phyloP scores from a whole-genome alignment of 441 rosid genomes.

The Jatropha multifida region DNA sequence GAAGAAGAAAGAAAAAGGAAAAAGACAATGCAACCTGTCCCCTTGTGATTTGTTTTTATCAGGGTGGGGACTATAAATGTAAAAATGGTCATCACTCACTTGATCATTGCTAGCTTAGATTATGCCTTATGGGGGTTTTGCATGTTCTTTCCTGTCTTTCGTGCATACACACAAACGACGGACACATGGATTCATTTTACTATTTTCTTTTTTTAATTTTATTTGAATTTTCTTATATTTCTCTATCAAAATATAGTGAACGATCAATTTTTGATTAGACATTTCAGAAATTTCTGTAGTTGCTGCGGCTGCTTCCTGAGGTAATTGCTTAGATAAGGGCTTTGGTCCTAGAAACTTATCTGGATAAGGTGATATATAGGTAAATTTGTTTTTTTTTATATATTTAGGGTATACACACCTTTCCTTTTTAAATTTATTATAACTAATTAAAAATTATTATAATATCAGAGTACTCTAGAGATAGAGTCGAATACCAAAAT shows the following conservation, averaged over 20 bases:
- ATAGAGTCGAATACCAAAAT: too few species aligned
- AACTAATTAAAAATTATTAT: too few species aligned
- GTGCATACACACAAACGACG: not conserved
- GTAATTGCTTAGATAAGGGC: not conserved
- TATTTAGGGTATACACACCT: too few species aligned
- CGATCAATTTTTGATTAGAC: slow-evolving; percentile 1
- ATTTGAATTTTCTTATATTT: slow-evolving; percentile 4
- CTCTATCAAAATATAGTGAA: slow-evolving; percentile 12
- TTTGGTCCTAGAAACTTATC: too few species aligned
- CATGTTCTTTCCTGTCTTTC: slow-evolving; percentile 7
- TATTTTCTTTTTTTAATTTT: not conserved
- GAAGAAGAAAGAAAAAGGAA: not conserved
- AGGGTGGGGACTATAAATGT: not conserved
- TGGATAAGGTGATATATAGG: too few species aligned
- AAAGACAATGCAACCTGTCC: not conserved
- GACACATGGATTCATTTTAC: not conserved
- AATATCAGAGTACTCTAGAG: too few species aligned
- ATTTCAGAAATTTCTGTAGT: slow-evolving; percentile 1
- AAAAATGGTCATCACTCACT: not conserved
- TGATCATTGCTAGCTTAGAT: not conserved
- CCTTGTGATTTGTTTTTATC: slow-evolving; percentile 2
- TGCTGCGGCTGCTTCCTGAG: not conserved
- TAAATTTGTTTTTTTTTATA: too few species aligned
- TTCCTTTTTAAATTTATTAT: too few species aligned
- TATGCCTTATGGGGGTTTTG: not conserved